Conservation (phyloP, 441 rosid species). For the Euphorbia corollata region DNA sequence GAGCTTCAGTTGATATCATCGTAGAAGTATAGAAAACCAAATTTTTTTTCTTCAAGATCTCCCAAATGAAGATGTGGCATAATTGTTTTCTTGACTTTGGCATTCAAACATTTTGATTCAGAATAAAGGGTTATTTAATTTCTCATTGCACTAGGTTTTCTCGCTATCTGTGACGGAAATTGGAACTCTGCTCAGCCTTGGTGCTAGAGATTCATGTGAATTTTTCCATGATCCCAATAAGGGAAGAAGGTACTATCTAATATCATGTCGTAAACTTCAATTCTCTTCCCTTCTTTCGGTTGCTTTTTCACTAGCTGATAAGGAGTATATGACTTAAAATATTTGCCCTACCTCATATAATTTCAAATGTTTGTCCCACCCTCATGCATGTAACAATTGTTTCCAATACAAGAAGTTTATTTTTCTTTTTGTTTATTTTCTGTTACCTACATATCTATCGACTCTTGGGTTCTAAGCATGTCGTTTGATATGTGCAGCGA, state of each 20-base stretch:
- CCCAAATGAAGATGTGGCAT: background rate
- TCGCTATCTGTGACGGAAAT: conserved; percentile 78
- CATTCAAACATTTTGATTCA: background rate
- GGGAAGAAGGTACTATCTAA: conserved; percentile 60
- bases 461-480: background rate
- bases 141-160: conserved; percentile 53
- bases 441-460: background rate
- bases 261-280: conserved; percentile 2
- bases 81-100: conserved; percentile 9
- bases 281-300: background rate
- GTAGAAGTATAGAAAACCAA: background rate
- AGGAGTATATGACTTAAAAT: background rate
- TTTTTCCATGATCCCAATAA: conserved; percentile 83
- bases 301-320: background rate
- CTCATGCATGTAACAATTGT: background rate
- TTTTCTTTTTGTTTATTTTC: background rate
- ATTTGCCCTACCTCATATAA: background rate
- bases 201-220: conserved; percentile 68
- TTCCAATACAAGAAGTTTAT: background rate
- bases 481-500: conserved; percentile 42
- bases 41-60: background rate
- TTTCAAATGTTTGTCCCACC: too few relatives aligned
- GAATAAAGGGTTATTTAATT: conserved; percentile 12
- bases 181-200: conserved; percentile 63
- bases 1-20: background rate